phyloP scores from a whole-genome alignment of 2,329 filamentous ascomycete species.

The Pochonia chlamydosporia region DNA sequence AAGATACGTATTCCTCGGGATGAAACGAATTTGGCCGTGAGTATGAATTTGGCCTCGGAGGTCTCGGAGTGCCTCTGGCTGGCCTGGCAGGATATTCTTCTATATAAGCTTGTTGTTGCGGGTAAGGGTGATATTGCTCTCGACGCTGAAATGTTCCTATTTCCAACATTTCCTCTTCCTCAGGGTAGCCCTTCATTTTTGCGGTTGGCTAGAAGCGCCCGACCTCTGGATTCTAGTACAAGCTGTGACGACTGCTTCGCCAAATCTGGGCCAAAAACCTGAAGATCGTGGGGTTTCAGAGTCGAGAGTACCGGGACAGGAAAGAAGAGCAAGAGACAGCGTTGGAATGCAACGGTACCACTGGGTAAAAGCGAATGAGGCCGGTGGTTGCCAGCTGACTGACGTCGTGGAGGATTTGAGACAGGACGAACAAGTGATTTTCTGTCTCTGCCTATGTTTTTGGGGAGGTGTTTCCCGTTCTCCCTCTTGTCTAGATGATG shows the following conservation, averaged over 20 bases:
- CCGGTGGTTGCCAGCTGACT: not conserved
- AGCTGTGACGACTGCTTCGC: too few relatives aligned
- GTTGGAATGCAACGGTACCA: not conserved
- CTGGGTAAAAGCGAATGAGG: not conserved
- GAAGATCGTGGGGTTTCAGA: too few relatives aligned
- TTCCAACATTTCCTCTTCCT: constrained; percentile 29
- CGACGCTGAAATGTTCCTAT: constrained; percentile 23
- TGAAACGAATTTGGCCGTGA: constrained; percentile 6
- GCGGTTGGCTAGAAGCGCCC: not conserved
- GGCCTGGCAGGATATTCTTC: constrained; percentile 6
- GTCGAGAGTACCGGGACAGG: too few relatives aligned
- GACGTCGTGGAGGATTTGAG: not conserved
- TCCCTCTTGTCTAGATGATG: too few relatives aligned
- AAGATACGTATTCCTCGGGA: constrained; percentile 8
- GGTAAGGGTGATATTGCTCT: constrained; percentile 19
- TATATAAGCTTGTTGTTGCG: constrained; percentile 19
- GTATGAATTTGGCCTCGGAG: not conserved
- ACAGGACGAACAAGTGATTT: not conserved
- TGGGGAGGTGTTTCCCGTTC: too few relatives aligned
- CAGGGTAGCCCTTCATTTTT: constrained; percentile 23
- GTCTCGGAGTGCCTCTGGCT: constrained; percentile 2
- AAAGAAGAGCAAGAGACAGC: too few relatives aligned
- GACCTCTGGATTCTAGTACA: not conserved
- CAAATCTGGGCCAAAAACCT: too few relatives aligned
- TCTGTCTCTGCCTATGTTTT: not conserved